A percentile compares a stretch with the other conserved stretches of the same genome.
These are phyloP conservation scores for Pseudozyma sp. DNA, from an alignment of 1,284 basidiomycete genomes.

Conservation along the genomic window DNA sequence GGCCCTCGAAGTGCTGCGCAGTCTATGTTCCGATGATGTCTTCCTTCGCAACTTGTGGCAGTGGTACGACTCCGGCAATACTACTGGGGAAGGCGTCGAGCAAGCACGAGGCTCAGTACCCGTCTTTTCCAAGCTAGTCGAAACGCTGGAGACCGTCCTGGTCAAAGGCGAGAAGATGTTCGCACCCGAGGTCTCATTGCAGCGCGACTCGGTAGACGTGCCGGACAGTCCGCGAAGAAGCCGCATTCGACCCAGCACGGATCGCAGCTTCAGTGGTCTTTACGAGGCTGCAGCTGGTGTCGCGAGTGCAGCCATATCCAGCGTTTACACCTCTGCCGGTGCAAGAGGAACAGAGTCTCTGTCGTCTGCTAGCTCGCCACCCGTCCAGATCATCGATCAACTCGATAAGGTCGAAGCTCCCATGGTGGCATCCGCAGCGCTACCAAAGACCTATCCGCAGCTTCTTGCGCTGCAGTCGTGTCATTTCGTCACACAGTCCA, in stretches of 20 bases:
- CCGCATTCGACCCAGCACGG: conserved; percentile 34
- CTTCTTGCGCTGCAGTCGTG: conserved; percentile 90
- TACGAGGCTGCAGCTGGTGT: conserved; percentile 64
- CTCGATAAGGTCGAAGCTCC: conserved; percentile 84
- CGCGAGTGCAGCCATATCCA: conserved; percentile 56
- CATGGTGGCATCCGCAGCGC: conserved; percentile 78
- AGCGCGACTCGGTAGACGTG: conserved; percentile 13
- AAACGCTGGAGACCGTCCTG: conserved; percentile 41
- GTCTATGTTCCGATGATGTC: conserved; percentile 58
- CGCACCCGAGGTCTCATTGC: conserved; percentile 35
- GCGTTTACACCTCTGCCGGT: conserved; percentile 41
- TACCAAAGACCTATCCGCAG: conserved; percentile 80
- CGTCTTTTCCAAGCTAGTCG: conserved; percentile 59
- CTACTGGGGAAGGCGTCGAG: conserved; percentile 5
- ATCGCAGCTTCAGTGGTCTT: conserved; percentile 53
- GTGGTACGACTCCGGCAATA: conserved; percentile 53
- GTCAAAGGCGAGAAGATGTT: conserved; percentile 41
- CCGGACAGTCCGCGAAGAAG: conserved; percentile 35
- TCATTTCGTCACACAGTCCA: conserved; percentile 86
- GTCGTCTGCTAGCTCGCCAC: conserved; percentile 52
- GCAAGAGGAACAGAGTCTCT: conserved; percentile 41
- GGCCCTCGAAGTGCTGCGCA: conserved; percentile 61
- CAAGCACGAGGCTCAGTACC: conserved; percentile 18
- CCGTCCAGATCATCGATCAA: conserved; percentile 65
- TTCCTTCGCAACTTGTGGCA: conserved; percentile 64